phyloP scores from a whole-genome alignment of 73 alveolate genomes.

The Blepharisma japonicum region DNA sequence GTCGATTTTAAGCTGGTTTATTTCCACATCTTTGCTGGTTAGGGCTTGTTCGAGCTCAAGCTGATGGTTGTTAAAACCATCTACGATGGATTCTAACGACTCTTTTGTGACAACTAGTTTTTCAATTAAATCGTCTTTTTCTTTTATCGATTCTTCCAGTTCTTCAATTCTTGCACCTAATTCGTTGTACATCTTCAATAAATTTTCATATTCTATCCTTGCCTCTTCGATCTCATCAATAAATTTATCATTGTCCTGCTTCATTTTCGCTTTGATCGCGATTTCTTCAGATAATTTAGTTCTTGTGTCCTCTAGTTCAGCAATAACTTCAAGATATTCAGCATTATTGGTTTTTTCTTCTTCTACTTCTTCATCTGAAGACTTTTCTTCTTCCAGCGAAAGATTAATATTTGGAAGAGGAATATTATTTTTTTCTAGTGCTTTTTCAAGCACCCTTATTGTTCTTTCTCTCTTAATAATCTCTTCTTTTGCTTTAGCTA shows the following conservation, averaged over 20 bases:
- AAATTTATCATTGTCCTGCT: slow-evolving; percentile 28
- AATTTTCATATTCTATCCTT: slow-evolving; percentile 35
- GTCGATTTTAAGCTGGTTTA: background rate
- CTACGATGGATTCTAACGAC: background rate
- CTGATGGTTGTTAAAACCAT: background rate
- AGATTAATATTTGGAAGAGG: background rate
- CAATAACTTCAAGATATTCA: slow-evolving; percentile 62
- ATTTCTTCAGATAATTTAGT: slow-evolving; percentile 18
- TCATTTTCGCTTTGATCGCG: slow-evolving; percentile 32
- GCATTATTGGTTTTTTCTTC: slow-evolving; percentile 55
- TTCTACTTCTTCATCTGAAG: background rate
- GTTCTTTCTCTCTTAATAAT: slow-evolving; percentile 77
- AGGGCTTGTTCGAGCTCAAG: background rate
- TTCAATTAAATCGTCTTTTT: slow-evolving; percentile 72
- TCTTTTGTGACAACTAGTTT: slow-evolving; percentile 41
- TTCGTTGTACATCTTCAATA: background rate
- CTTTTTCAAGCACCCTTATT: slow-evolving; percentile 69
- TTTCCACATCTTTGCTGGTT: background rate
- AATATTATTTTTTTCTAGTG: slow-evolving; percentile 49
- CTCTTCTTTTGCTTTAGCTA: slow-evolving; percentile 82
- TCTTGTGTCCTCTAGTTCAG: slow-evolving; percentile 51
- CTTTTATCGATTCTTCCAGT: slow-evolving; percentile 55
- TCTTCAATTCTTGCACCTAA: background rate
- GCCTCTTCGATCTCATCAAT: background rate
- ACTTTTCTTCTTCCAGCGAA: background rate